Conservation (phyloP, 2,329 filamentous ascomycete genomes). For the Rhytidhysteron rufulum region DNA sequence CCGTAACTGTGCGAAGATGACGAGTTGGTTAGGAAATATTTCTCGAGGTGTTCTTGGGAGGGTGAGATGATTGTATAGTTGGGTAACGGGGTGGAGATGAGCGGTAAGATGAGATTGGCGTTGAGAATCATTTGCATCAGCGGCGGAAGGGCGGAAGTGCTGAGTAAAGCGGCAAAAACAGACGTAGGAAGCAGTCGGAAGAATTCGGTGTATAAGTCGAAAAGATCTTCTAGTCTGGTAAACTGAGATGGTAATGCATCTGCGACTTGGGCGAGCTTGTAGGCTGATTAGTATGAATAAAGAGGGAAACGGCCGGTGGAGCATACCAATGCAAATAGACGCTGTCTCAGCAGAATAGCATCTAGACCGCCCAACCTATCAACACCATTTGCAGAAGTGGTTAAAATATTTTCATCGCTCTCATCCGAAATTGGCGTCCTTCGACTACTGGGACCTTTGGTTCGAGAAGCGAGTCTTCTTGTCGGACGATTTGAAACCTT, state of each 20-base stretch:
- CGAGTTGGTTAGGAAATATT: conserved; percentile 19
- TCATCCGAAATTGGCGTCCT: conserved; percentile 5
- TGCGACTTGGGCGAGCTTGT: conserved; percentile 36
- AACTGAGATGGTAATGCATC: conserved; percentile 40
- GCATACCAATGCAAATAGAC: conserved; percentile 57
- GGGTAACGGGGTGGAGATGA: conserved; percentile 20
- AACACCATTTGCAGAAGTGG: conserved; percentile 15
- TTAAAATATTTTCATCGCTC: conserved; percentile 7
- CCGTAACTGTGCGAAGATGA: conserved; percentile 23
- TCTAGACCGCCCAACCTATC: conserved; percentile 43
- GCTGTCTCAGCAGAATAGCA: conserved; percentile 59
- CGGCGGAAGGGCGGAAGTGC: conserved; percentile 42
- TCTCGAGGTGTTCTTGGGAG: conserved; percentile 25
- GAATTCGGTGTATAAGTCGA: conserved; percentile 55
- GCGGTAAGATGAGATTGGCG: conserved; percentile 25
- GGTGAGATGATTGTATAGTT: conserved; percentile 22
- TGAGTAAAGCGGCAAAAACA: conserved; percentile 55
- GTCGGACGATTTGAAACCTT: background rate
- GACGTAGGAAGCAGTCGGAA: conserved; percentile 57
- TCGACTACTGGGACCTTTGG: conserved; percentile 3
- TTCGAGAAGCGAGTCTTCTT: conserved; percentile 5
- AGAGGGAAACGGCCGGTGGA: background rate
- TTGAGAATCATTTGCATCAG: conserved; percentile 47
- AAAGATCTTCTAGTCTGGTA: conserved; percentile 54
- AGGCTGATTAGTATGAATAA: conserved; percentile 12